A percentile compares a stretch with the other conserved stretches of the same genome.
These are phyloP conservation scores for Ogataea sp. DNA, from an alignment of 805 yeast genomes.

Conservation along the genomic window DNA sequence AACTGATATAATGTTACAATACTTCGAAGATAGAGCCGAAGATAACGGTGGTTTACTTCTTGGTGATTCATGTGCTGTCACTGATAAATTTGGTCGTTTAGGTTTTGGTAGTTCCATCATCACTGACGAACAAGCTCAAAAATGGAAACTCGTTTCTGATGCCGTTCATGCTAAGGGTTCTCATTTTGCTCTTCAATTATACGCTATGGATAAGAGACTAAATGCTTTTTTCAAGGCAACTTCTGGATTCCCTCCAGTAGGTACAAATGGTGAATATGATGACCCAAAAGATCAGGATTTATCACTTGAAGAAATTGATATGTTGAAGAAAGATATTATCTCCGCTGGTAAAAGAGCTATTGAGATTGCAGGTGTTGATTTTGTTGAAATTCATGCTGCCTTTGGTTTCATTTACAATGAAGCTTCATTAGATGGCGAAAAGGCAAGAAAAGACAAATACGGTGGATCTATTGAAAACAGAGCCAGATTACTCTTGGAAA, in stretches of 20 bases:
- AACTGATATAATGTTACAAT: conserved; percentile 32
- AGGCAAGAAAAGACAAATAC: conserved; percentile 27
- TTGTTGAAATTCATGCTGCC: conserved; percentile 27
- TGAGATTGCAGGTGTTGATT: conserved; percentile 27
- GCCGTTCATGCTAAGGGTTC: conserved; percentile 41
- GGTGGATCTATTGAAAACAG: conserved; percentile 32
- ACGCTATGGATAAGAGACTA: conserved; percentile 33
- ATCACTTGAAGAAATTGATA: conserved; percentile 31
- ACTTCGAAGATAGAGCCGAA: conserved; percentile 43
- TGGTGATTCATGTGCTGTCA: conserved; percentile 51
- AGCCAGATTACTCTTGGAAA: conserved; percentile 29
- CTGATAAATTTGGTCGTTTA: conserved; percentile 34
- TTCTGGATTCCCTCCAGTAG: too few species aligned
- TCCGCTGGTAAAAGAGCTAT: conserved; percentile 32
- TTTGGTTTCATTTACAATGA: conserved; percentile 26
- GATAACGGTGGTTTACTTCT: conserved; percentile 42
- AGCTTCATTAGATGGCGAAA: conserved; percentile 20
- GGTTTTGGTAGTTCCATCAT: conserved; percentile 41
- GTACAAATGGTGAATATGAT: too few species aligned
- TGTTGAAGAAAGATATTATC: conserved; percentile 33
- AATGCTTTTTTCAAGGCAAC: conserved; percentile 21
- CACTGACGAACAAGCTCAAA: conserved; percentile 37
- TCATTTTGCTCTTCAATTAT: conserved; percentile 37
- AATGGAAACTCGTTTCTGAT: conserved; percentile 40
- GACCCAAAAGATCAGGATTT: conserved; percentile 28